Conservation (phyloP, 169 alveolate genomes). For the Eimeria necatrix region DNA sequence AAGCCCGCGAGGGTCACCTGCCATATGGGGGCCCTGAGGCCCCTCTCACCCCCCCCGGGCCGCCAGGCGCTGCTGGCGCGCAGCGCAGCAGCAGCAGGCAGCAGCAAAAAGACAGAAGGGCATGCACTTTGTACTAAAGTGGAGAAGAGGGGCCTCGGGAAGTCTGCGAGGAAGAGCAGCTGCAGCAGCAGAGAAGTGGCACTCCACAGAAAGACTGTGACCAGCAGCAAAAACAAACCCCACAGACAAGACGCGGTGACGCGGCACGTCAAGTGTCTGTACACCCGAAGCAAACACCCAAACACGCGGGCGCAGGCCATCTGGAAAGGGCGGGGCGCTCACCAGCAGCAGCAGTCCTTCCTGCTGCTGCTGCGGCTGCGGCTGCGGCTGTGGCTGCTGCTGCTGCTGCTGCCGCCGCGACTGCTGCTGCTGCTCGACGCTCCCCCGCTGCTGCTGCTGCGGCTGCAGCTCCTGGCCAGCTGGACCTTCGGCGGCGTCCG, state of each 20-base stretch:
- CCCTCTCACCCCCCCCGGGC: background rate
- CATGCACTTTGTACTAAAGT: background rate
- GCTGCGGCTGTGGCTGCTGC: constrained; percentile 10
- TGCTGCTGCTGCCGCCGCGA: background rate
- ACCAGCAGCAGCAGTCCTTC: background rate
- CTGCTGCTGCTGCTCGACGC: no score
- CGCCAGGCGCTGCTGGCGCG: constrained; percentile 7
- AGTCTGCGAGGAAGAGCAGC: background rate
- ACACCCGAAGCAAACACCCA: background rate
- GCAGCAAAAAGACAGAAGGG: background rate
- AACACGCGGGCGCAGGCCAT: background rate
- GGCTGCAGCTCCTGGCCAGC: no score
- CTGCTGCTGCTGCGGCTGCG: background rate
- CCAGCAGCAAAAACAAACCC: constrained; percentile 40
- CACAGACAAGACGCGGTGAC: background rate
- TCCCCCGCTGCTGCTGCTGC: no score
- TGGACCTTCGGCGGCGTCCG: no score
- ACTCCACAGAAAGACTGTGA: constrained; percentile 3
- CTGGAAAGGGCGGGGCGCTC: no score
- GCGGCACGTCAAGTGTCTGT: background rate
- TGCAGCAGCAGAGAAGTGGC: background rate
- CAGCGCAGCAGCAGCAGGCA: constrained; percentile 29
- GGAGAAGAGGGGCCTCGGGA: constrained; percentile 21
- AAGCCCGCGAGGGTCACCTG: constrained; percentile 15
- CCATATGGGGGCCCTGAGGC: constrained; percentile 10